Conservation (phyloP, 176 grass and related monocot genomes). For the Oryza officinalis region DNA sequence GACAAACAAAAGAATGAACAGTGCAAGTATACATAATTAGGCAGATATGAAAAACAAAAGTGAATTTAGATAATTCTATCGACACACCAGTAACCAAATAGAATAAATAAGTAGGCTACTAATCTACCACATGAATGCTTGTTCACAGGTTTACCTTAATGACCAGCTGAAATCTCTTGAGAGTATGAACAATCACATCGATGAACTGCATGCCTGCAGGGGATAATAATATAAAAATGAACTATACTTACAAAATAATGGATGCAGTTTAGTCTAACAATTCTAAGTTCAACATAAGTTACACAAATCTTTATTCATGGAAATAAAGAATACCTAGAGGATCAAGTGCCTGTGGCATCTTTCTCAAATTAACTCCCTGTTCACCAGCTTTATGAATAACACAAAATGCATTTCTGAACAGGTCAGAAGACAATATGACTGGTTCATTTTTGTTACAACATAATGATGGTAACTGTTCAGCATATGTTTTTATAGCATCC, state of each 20-base stretch:
- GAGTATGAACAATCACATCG: constrained; percentile 54
- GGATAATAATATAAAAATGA: constrained; percentile 8
- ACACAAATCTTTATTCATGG: constrained; percentile 24
- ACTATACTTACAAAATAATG: background rate
- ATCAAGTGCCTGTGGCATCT: constrained; percentile 59
- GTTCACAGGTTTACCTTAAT: constrained; percentile 63
- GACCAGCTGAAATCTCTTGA: constrained; percentile 62
- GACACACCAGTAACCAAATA: background rate
- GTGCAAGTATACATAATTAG: background rate
- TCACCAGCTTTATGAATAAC: constrained; percentile 70
- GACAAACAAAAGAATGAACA: background rate
- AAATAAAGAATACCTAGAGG: constrained; percentile 54
- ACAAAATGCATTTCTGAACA: constrained; percentile 67
- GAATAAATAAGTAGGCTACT: constrained; percentile 17
- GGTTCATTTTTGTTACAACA: constrained; percentile 41
- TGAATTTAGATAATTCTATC: background rate
- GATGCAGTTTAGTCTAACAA: background rate
- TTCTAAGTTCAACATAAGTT: constrained; percentile 13
- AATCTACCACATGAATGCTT: background rate
- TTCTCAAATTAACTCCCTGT: constrained; percentile 62
- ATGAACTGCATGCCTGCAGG: constrained; percentile 27
- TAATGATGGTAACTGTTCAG: constrained; percentile 39
- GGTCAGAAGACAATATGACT: constrained; percentile 54
- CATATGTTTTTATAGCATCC: constrained; percentile 71
- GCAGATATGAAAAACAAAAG: background rate